Conservation (phyloP, 495 filamentous ascomycete species). For the Hypomontagnella monticulosa region DNA sequence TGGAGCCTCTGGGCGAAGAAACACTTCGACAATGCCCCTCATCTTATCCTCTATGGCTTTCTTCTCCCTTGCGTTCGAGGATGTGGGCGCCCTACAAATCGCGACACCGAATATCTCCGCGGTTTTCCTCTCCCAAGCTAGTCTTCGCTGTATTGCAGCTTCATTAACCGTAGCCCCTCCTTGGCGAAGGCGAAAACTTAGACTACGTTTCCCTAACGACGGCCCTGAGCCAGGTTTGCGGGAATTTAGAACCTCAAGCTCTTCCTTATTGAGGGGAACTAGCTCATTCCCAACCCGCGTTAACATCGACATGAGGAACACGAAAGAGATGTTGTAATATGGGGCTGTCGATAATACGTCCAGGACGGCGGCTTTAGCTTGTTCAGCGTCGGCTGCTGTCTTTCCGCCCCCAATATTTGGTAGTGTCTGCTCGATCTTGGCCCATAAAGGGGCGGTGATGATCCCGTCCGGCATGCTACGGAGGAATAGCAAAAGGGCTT, state of each 20-base stretch:
- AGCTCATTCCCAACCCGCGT: slow-evolving; percentile 58
- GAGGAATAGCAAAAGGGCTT: slow-evolving; percentile 76
- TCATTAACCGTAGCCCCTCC: slow-evolving; percentile 43
- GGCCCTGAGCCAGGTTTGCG: slow-evolving; percentile 32
- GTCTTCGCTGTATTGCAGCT: slow-evolving; percentile 49
- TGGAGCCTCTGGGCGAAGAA: slow-evolving; percentile 40
- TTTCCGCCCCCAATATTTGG: slow-evolving; percentile 48
- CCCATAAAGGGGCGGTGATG: slow-evolving; percentile 74
- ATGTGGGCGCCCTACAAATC: slow-evolving; percentile 53
- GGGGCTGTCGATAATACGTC: slow-evolving; percentile 77
- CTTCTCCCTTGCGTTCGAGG: slow-evolving; percentile 57
- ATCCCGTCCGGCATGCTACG: slow-evolving; percentile 77
- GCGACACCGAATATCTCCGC: slow-evolving; percentile 59
- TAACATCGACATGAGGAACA: slow-evolving; percentile 85
- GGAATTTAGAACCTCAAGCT: slow-evolving; percentile 43
- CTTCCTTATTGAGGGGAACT: slow-evolving; percentile 52
- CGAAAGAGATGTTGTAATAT: slow-evolving; percentile 83
- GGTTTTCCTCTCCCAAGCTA: slow-evolving; percentile 54
- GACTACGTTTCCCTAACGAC: slow-evolving; percentile 47
- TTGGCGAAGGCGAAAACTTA: slow-evolving; percentile 52
- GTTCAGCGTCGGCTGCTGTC: slow-evolving; percentile 58
- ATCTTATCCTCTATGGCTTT: slow-evolving; percentile 58
- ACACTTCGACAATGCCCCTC: slow-evolving; percentile 53
- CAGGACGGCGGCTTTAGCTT: slow-evolving; percentile 72
- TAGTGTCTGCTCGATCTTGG: slow-evolving; percentile 71